Percentiles rank a stretch among this genome's conserved stretches.
Evolutionary conservation across 768 basidiomycete genomes (phyloP).

Genomic region (Mrakia blollopis): DNA sequence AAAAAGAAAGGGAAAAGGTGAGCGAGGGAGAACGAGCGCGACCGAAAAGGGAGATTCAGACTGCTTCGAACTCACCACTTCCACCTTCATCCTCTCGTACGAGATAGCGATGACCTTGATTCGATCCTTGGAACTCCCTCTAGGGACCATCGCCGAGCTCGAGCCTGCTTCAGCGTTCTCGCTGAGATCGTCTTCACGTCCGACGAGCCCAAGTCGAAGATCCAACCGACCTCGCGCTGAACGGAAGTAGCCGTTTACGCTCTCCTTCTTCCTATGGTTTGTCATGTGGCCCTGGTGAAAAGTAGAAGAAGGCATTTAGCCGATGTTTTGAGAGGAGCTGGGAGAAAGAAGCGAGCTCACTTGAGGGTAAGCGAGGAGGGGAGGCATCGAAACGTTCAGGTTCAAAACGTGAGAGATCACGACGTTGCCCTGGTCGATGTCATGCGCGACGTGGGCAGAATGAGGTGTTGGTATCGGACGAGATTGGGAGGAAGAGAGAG

Average conservation of each 20-base stretch:
- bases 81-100: constrained; percentile 1
- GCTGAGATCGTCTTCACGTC: neutral
- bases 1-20: neutral
- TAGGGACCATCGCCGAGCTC: neutral
- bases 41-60: neutral
- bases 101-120: neutral
- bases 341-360: neutral
- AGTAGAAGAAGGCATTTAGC: neutral
- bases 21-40: neutral
- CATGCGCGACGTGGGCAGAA: neutral
- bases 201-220: neutral
- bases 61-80: neutral
- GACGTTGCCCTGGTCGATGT: neutral
- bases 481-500: neutral
- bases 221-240: neutral
- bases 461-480: neutral
- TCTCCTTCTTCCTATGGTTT: neutral
- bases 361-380: constrained; percentile 6
- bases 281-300: neutral
- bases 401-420: neutral
- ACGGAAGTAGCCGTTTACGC: neutral
- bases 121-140: neutral
- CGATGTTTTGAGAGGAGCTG: neutral
- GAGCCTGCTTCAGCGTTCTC: neutral
- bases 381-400: constrained; percentile 1